Evolutionary conservation across 2,329 filamentous ascomycete genomes (phyloP).

Genomic region (Pseudocercospora crystallina): DNA sequence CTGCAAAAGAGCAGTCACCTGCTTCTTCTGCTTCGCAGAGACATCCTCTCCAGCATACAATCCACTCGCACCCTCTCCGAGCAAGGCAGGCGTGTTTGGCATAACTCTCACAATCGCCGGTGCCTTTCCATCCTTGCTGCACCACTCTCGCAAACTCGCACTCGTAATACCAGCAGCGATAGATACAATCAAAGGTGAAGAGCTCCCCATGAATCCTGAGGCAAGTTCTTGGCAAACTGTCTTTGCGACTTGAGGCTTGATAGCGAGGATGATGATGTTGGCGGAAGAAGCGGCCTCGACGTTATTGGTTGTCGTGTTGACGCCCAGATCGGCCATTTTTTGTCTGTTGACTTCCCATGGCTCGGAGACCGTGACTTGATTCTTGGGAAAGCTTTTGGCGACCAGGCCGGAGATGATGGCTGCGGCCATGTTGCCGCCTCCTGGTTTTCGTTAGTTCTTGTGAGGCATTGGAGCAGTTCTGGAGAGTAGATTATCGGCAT

Average conservation of each 20-base stretch:
- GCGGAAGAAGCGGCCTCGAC: constrained; percentile 25
- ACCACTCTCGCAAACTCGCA: constrained; percentile 25
- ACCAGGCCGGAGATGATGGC: constrained; percentile 31
- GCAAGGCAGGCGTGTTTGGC: constrained; percentile 31
- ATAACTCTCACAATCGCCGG: constrained; percentile 29
- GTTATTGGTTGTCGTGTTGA: constrained; percentile 28
- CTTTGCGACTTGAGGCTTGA: constrained; percentile 31
- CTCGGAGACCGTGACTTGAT: constrained; percentile 30
- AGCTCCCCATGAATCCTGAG: constrained; percentile 17
- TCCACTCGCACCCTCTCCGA: constrained; percentile 29
- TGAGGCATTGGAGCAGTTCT: background rate
- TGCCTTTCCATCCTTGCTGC: constrained; percentile 20
- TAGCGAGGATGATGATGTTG: constrained; percentile 30
- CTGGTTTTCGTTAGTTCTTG: constrained; percentile 11
- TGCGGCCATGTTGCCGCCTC: constrained; percentile 32
- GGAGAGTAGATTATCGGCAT: background rate
- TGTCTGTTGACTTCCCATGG: constrained; percentile 31
- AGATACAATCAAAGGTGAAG: constrained; percentile 25
- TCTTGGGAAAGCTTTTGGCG: constrained; percentile 23
- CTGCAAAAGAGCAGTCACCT: constrained; percentile 22
- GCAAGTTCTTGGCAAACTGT: constrained; percentile 29
- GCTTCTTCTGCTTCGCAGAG: constrained; percentile 21
- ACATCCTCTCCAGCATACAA: constrained; percentile 28
- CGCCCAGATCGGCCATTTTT: constrained; percentile 30
- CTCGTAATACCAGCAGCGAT: constrained; percentile 29